These are phyloP conservation scores for Rhizopus delemar DNA, from an alignment of 371 early-diverging fungal species.

Conservation along the genomic window DNA sequence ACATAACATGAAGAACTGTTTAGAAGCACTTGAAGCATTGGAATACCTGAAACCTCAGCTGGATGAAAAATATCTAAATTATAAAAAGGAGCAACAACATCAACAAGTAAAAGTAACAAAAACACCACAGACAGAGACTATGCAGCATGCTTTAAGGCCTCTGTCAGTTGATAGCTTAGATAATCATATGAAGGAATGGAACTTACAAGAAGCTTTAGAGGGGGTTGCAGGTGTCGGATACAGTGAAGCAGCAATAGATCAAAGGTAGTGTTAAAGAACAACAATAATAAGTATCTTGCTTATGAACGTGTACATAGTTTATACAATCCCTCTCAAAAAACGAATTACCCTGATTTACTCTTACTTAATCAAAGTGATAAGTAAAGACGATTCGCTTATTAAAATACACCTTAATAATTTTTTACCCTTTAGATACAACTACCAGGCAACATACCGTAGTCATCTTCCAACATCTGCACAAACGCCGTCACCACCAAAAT, in stretches of 20 bases:
- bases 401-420: neutral
- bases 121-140: neutral
- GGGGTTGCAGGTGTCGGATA: conserved; percentile 45
- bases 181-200: conserved; percentile 30
- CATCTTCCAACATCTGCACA: conserved; percentile 18
- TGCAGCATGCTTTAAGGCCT: neutral
- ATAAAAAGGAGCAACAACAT: conserved; percentile 3
- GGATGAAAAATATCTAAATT: conserved; percentile 21
- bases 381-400: conserved; percentile 10
- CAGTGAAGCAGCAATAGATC: neutral
- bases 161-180: neutral
- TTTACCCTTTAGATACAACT: conserved; percentile 16
- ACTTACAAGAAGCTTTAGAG: conserved; percentile 46
- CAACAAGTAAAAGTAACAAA: neutral
- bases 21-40: conserved; percentile 50
- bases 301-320: neutral
- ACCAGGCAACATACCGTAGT: conserved; percentile 12
- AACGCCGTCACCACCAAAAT: conserved; percentile 13
- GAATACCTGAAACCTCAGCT: conserved; percentile 50
- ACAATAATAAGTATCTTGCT: neutral
- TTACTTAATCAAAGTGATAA: conserved; percentile 40
- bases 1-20: conserved; percentile 37
- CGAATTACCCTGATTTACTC: conserved; percentile 29
- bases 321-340: neutral
- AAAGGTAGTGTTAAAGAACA: neutral